A percentile compares a stretch with the other conserved stretches of the same genome.
These are phyloP conservation scores for Fibroporia radiculosa DNA, from an alignment of 768 basidiomycete species.

Conservation along the genomic window DNA sequence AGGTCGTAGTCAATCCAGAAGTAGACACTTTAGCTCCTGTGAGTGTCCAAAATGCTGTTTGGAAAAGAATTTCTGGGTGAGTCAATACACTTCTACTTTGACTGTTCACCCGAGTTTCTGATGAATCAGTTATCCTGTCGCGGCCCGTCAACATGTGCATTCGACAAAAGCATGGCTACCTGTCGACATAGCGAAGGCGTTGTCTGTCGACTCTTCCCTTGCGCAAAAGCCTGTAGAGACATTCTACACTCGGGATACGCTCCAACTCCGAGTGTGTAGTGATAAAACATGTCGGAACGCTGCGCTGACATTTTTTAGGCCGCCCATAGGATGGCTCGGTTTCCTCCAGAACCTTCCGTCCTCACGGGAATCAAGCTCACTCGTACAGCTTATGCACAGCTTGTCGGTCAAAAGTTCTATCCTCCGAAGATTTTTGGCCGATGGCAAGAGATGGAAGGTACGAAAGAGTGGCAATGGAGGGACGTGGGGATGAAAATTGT, in stretches of 20 bases:
- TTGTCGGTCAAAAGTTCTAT: slow-evolving; percentile 85
- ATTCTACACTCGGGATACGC: slow-evolving; percentile 92
- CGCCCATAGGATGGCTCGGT: slow-evolving; percentile 84
- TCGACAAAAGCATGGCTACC: slow-evolving; percentile 75
- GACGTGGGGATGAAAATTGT: slow-evolving; percentile 94
- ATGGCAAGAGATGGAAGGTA: slow-evolving; percentile 55
- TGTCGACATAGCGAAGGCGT: slow-evolving; percentile 65
- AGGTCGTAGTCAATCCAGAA: slow-evolving; percentile 45
- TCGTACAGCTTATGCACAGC: slow-evolving; percentile 88
- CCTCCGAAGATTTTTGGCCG: slow-evolving; percentile 85
- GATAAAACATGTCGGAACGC: neutral
- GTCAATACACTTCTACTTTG: neutral
- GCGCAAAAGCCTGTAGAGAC: slow-evolving; percentile 84
- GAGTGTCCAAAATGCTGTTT: slow-evolving; percentile 57
- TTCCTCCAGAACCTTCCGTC: slow-evolving; percentile 64
- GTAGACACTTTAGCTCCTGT: slow-evolving; percentile 52
- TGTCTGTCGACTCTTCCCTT: slow-evolving; percentile 55
- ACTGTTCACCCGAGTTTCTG: neutral
- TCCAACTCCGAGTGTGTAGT: slow-evolving; percentile 71
- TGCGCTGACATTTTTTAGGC: slow-evolving; percentile 39
- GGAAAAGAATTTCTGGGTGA: slow-evolving; percentile 63
- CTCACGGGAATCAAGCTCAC: slow-evolving; percentile 70
- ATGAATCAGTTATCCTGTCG: slow-evolving; percentile 57
- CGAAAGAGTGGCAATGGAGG: slow-evolving; percentile 65
- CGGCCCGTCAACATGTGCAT: slow-evolving; percentile 63